Conservation (phyloP, 176 grass and related monocot species). For the Paspalum notatum region DNA sequence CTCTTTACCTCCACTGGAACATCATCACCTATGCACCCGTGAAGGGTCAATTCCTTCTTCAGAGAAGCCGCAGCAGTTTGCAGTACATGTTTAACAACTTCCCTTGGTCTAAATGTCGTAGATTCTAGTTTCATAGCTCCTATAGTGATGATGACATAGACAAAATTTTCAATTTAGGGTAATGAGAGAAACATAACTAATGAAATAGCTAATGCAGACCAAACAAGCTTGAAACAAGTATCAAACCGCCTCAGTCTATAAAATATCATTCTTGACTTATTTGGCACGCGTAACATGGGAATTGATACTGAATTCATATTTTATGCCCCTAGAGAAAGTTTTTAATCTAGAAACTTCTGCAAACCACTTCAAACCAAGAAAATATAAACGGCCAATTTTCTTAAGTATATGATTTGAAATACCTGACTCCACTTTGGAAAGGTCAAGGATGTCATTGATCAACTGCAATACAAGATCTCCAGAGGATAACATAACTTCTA, state of each 20-base stretch:
- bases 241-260: not conserved
- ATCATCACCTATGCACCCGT: slow-evolving; percentile 77
- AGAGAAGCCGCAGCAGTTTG: slow-evolving; percentile 98
- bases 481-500: slow-evolving; percentile 96
- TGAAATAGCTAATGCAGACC: slow-evolving; percentile 19
- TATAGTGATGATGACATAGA: slow-evolving; percentile 42
- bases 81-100: slow-evolving; percentile 95
- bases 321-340: slow-evolving; percentile 7
- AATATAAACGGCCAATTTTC: slow-evolving; percentile 34
- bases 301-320: not conserved
- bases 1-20: slow-evolving; percentile 80
- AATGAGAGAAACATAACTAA: slow-evolving; percentile 30
- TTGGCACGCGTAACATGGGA: slow-evolving; percentile 1
- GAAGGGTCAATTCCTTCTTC: slow-evolving; percentile 89
- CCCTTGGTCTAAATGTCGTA: slow-evolving; percentile 91
- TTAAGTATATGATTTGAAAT: slow-evolving; percentile 34
- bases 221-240: slow-evolving; percentile 31
- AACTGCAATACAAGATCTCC: slow-evolving; percentile 94
- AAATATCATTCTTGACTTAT: slow-evolving; percentile 23
- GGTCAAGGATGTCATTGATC: slow-evolving; percentile 98
- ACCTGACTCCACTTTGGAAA: slow-evolving; percentile 99
- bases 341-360: slow-evolving; percentile 10
- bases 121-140: slow-evolving; percentile 95
- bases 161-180: slow-evolving; percentile 34
- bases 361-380: slow-evolving; percentile 23